These are phyloP conservation scores for Linaria vulgaris DNA, from an alignment of 257 asterid species.

Conservation along the genomic window DNA sequence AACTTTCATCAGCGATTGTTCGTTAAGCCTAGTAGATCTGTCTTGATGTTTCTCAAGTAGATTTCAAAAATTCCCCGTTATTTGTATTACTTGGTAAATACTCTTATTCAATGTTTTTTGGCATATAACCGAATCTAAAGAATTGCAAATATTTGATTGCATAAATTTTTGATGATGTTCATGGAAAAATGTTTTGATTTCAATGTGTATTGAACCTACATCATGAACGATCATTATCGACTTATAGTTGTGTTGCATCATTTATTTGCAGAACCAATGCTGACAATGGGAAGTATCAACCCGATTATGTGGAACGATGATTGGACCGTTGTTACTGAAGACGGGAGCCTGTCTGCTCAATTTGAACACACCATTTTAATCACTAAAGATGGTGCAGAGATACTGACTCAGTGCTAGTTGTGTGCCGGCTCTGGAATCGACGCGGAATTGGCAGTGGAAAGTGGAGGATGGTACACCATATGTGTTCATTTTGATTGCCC, in stretches of 20 bases:
- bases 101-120: too few relatives aligned
- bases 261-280: slow-evolving; percentile 78
- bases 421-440: background rate
- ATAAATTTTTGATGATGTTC: too few relatives aligned
- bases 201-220: too few relatives aligned
- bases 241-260: background rate
- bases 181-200: too few relatives aligned
- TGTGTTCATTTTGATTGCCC: too few relatives aligned
- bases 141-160: too few relatives aligned
- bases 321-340: slow-evolving; percentile 93
- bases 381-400: slow-evolving; percentile 79
- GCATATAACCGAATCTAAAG: too few relatives aligned
- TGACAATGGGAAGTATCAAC: slow-evolving; percentile 81
- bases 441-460: background rate
- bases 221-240: background rate
- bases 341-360: slow-evolving; percentile 96
- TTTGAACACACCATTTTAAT: slow-evolving; percentile 91
- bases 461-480: background rate
- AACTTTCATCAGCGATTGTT: too few relatives aligned
- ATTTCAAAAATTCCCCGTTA: too few relatives aligned
- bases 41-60: background rate
- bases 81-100: too few relatives aligned
- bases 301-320: slow-evolving; percentile 83
- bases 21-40: too few relatives aligned
- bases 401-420: slow-evolving; percentile 64